A percentile compares a stretch with the other conserved stretches of the same genome.
These are phyloP conservation scores for Chlorella sp. DNA, from an alignment of 139 green algal genomes.

Conservation along the genomic window DNA sequence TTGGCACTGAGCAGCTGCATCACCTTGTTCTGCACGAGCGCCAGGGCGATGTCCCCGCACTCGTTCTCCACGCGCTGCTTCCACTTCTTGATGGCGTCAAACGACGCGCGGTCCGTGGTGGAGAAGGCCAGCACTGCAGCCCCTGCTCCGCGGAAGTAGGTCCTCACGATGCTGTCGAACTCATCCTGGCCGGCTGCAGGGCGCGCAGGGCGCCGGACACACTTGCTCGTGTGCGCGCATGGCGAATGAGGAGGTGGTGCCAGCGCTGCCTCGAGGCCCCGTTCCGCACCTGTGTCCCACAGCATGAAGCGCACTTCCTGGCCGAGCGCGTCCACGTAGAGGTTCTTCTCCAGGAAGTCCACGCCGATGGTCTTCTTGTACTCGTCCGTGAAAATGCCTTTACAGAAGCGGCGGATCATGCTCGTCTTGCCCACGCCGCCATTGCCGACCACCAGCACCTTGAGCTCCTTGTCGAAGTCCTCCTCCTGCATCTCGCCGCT, in stretches of 20 bases:
- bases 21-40: slow-evolving; percentile 73
- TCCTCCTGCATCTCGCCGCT: slow-evolving; percentile 7
- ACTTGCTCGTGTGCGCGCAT: too few relatives aligned
- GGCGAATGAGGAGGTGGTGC: too few relatives aligned
- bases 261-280: neutral
- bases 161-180: slow-evolving; percentile 69
- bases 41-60: slow-evolving; percentile 57
- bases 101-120: slow-evolving; percentile 60
- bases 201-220: too few relatives aligned
- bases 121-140: slow-evolving; percentile 69
- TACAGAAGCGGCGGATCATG: slow-evolving; percentile 70
- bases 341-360: slow-evolving; percentile 72
- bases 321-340: slow-evolving; percentile 51
- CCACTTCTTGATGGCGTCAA: slow-evolving; percentile 59
- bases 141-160: slow-evolving; percentile 63
- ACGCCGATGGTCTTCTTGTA: slow-evolving; percentile 83
- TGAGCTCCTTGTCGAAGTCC: slow-evolving; percentile 38
- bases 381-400: slow-evolving; percentile 60
- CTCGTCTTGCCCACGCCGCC: slow-evolving; percentile 67
- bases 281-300: slow-evolving; percentile 59
- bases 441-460: slow-evolving; percentile 69
- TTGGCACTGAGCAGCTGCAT: slow-evolving; percentile 28
- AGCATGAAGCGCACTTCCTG: slow-evolving; percentile 71
- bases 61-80: slow-evolving; percentile 54
- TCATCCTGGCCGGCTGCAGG: slow-evolving; percentile 66